Base-by-base conservation (phyloP, 176 grass and related monocot genomes). In the Themeda triandra region DNA sequence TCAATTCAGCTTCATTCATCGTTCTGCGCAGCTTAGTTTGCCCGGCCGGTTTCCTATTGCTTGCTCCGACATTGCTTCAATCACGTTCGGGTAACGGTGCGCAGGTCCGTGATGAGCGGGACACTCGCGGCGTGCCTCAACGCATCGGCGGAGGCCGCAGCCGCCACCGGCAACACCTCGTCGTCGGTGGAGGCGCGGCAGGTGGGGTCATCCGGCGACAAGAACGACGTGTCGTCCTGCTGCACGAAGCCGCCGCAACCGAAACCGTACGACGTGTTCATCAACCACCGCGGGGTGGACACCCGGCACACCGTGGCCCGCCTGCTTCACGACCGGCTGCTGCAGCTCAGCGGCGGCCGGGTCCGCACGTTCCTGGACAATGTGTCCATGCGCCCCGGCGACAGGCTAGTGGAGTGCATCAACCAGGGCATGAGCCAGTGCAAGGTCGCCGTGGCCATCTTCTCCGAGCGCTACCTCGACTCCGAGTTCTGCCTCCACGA, bases 281-380 rank as follows among this genome's bases (percentile, higher is more conserved):
- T 97, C 73, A 97, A 92, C 88, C 92, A 97, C 83, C 73, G 94
- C 13, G 92, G 94, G 21, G 83, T 44, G 24, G 94, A 97, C 80
- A 97, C 90, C 10, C 89, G 94, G 45, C 69, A 90, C 29, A 92
- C 86, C 41, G 78, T 94, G 69, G 92, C 94, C 28, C 67, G 88
- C 5, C 76, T 94, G 5, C 66, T 97, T 1, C 89, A 97, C 84
- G 90, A 97, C 10, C 82, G 77, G 35, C 88, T 97, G 17, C 39
- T 4, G 2, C 78, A 82, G 75, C 8, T 30, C 19, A 12, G 25
- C 23, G 24, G 51, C 75, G 53, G 13, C 39, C 46, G 75, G 30
- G 6, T 91, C 1, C 73, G 40, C 1, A 32, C 81, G 0, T 97
- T 97, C 84, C 85, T 97, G 2, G 94, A 97, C 77, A 91, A 39